These are phyloP conservation scores for Dothideomycetes sp. DNA, from an alignment of 2,329 filamentous ascomycete species.

Conservation along the genomic window DNA sequence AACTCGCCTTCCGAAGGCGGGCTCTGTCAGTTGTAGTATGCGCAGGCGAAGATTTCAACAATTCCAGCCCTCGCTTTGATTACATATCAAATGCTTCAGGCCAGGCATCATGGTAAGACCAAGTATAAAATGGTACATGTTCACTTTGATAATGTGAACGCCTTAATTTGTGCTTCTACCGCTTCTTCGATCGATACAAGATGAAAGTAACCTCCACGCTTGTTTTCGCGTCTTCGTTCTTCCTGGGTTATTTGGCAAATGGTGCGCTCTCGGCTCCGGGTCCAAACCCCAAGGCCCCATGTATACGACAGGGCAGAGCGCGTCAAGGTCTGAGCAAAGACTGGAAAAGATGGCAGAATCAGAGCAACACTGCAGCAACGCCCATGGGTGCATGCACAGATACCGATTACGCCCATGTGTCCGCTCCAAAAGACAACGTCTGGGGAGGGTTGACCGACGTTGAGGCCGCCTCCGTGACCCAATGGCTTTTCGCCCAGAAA, in stretches of 20 bases:
- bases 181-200: background rate
- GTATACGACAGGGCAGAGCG: constrained; percentile 17
- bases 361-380: background rate
- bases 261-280: constrained; percentile 8
- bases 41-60: too few relatives aligned
- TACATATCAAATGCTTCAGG: background rate
- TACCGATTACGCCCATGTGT: constrained; percentile 6
- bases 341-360: constrained; percentile 15
- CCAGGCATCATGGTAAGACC: background rate
- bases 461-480: constrained; percentile 32
- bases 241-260: background rate
- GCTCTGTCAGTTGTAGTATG: too few relatives aligned
- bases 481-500: constrained; percentile 33
- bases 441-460: constrained; percentile 32
- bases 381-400: constrained; percentile 13
- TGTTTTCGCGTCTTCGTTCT: background rate
- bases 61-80: too few relatives aligned
- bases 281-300: constrained; percentile 18
- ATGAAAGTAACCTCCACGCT: constrained; percentile 2
- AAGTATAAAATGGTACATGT: constrained; percentile 6
- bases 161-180: background rate
- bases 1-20: too few relatives aligned
- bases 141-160: background rate
- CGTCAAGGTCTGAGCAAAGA: constrained; percentile 14
- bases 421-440: constrained; percentile 35